Evolutionary conservation across 2,329 filamentous ascomycete genomes (phyloP).

Genomic region (Phialophora chinensis): DNA sequence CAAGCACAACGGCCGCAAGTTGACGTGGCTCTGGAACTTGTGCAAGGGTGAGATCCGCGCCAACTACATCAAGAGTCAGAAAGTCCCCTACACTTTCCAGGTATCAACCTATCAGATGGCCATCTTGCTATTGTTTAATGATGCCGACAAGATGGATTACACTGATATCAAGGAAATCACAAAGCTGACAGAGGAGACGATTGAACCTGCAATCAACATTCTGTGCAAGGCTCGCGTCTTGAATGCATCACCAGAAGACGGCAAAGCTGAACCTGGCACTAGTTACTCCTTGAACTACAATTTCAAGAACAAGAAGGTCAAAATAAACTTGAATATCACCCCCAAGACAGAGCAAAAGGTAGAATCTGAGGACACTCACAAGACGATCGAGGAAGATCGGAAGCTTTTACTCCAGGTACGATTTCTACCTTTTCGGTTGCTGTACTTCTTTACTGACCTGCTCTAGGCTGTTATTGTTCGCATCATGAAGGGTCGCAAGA

Average conservation of each 20-base stretch:
- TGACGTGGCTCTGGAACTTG: constrained; percentile 97
- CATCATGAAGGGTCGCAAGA: constrained; percentile 99
- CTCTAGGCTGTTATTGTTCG: constrained; percentile 92
- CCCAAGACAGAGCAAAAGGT: constrained; percentile 97
- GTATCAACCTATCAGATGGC: constrained; percentile 99
- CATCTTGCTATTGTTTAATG: constrained; percentile 92
- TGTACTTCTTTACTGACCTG: constrained; percentile 38
- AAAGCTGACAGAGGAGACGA: constrained; percentile 76
- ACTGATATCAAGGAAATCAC: constrained; percentile 86
- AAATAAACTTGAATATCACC: constrained; percentile 92
- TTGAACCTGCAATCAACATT: constrained; percentile 85
- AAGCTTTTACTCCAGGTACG: constrained; percentile 95
- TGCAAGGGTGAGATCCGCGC: constrained; percentile 97
- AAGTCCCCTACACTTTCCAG: constrained; percentile 94
- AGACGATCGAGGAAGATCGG: constrained; percentile 97
- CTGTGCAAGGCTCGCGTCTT: constrained; percentile 94
- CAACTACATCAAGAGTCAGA: constrained; percentile 86
- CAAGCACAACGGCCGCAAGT: constrained; percentile 94
- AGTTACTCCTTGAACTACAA: constrained; percentile 86
- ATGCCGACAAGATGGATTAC: constrained; percentile 82
- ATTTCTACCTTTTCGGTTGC: constrained; percentile 6
- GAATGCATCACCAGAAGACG: constrained; percentile 70
- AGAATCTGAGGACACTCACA: constrained; percentile 96
- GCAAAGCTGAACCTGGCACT: constrained; percentile 78
- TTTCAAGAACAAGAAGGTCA: constrained; percentile 98